phyloP scores from a whole-genome alignment of 2,329 filamentous ascomycete species.

The Blumeria graminis region DNA sequence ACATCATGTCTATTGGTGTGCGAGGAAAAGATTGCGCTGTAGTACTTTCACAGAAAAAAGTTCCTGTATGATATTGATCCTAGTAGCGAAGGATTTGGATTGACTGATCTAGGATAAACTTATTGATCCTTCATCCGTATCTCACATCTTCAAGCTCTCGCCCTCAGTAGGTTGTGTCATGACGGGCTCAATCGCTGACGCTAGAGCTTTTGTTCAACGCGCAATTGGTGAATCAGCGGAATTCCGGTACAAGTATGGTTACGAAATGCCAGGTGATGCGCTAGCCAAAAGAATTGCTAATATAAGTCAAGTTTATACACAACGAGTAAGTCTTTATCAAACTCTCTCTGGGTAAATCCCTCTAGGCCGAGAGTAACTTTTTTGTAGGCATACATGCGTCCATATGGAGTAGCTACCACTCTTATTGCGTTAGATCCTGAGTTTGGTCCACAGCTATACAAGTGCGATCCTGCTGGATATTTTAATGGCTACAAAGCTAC shows the following conservation, averaged over 20 bases:
- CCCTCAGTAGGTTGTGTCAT: constrained; percentile 94
- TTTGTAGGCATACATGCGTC: constrained; percentile 77
- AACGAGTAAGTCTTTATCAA: constrained; percentile 39
- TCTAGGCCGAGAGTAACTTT: background rate
- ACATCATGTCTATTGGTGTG: constrained; percentile 94
- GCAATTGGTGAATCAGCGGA: constrained; percentile 90
- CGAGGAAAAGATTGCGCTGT: constrained; percentile 94
- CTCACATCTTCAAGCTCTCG: constrained; percentile 92
- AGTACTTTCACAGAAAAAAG: constrained; percentile 97
- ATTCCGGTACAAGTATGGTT: constrained; percentile 95
- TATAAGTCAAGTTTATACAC: constrained; percentile 98
- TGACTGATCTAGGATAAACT: constrained; percentile 58
- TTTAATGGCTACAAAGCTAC: constrained; percentile 98
- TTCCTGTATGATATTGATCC: constrained; percentile 45
- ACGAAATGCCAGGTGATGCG: constrained; percentile 98
- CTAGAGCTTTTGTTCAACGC: constrained; percentile 73
- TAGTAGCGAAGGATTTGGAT: constrained; percentile 5
- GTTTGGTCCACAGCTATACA: constrained; percentile 84
- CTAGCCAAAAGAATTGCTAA: constrained; percentile 92
- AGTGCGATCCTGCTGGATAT: constrained; percentile 94
- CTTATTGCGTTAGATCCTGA: constrained; percentile 86
- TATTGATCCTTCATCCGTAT: constrained; percentile 90
- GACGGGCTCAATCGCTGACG: constrained; percentile 95
- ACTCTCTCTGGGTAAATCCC: constrained; percentile 4
- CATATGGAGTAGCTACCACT: constrained; percentile 84